A percentile compares a stretch with the other conserved stretches of the same genome.
Evolutionary conservation across 2,329 filamentous ascomycete genomes (phyloP).

Genomic region (Akanthomyces uredinophilus): DNA sequence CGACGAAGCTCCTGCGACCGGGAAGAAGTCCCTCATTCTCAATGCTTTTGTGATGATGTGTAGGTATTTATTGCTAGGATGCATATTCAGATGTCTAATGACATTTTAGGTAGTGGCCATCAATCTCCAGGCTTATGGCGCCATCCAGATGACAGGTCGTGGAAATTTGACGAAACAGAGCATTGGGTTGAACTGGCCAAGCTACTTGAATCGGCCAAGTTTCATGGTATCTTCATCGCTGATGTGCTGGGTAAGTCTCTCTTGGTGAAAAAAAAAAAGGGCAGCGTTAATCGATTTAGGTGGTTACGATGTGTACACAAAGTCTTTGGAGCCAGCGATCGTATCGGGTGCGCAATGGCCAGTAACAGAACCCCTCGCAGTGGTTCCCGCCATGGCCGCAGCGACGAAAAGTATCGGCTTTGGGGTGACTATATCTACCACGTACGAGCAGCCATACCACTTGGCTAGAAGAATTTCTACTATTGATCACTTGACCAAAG

Average conservation of each 20-base stretch:
- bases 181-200: constrained; percentile 56
- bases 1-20: neutral
- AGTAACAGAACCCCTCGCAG: constrained; percentile 58
- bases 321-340: constrained; percentile 52
- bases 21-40: constrained; percentile 32
- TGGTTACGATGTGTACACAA: constrained; percentile 65
- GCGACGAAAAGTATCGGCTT: constrained; percentile 63
- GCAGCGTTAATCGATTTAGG: constrained; percentile 27
- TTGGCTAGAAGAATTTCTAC: constrained; percentile 60
- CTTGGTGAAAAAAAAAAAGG: neutral
- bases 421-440: constrained; percentile 62
- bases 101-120: constrained; percentile 29
- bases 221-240: constrained; percentile 63
- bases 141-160: constrained; percentile 60
- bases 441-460: constrained; percentile 65
- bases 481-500: constrained; percentile 60
- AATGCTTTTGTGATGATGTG: constrained; percentile 39
- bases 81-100: neutral
- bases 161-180: constrained; percentile 53
- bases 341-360: constrained; percentile 63
- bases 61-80: neutral
- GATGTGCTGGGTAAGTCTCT: constrained; percentile 41
- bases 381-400: constrained; percentile 63
- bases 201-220: constrained; percentile 42
- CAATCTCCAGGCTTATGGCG: constrained; percentile 47